Base-by-base conservation (phyloP, 2,329 filamentous ascomycete species). In the Elsinoe ampelina region DNA sequence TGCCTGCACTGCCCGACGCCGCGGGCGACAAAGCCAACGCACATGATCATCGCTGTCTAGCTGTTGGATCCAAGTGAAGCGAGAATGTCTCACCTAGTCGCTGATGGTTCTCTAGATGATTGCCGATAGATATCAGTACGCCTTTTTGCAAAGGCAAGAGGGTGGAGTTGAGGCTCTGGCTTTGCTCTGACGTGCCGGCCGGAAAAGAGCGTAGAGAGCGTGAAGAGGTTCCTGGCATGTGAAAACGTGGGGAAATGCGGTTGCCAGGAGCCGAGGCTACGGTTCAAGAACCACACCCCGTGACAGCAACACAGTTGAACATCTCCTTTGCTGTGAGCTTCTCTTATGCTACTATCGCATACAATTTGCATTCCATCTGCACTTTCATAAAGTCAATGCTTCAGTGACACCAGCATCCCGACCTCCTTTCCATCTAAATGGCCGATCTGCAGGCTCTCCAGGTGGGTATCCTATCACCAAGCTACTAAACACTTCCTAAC, bases 361-460 rank as follows among this genome's bases (percentile, higher is more conserved):
- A 39, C 36, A 39, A 6, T 19, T 8, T 39, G 36, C 17, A n/a
- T 11, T n/a, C n/a, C 17, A 19, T 39, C 17, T 30, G 26, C 26
- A 19, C 1, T n/a, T 39, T 11, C 36, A 39, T 30, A 7, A 30
- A 30, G 26, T 30, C 26, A 39, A 39, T 39, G 36, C 36, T 45
- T 20, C 15, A 45, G 15, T 45, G 41, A 17, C 15, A 22, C n/a
- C 41, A 12, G 41, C 12, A 7, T 22, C 20, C 8, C 7, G 3
- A 5, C 41, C 15, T 17, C 15, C 10, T 4, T 22, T 20, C 41
- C 41, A 22, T 13, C 17, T 2, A 8, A 17, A 56, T 56, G 54
- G 54, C 54, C 41, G 54, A 56, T 17, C 54, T 56, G 7, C 54
- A 56, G 47, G 54, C 54, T 47, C 54, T 56, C 39, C 54, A 56